These are phyloP conservation scores for Penicillium lividum DNA, from an alignment of 495 filamentous ascomycete genomes.

Conservation along the genomic window DNA sequence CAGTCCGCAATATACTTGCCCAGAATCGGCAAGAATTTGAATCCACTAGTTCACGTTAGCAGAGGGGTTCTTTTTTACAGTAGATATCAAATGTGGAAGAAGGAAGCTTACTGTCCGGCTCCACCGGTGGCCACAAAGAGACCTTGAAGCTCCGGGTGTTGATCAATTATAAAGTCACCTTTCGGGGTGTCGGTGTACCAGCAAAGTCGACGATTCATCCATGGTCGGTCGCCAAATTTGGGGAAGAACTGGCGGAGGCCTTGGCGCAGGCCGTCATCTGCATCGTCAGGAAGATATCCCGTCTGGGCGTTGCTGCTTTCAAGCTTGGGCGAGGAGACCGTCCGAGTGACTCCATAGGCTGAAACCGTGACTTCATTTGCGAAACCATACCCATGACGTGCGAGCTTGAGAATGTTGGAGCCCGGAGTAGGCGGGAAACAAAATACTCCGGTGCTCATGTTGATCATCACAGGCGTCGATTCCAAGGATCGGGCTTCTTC, in stretches of 20 bases:
- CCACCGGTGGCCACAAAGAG: conserved; percentile 78
- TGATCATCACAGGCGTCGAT: conserved; percentile 67
- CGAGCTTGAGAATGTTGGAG: conserved; percentile 65
- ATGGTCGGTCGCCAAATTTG: conserved; percentile 57
- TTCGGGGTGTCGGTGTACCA: conserved; percentile 64
- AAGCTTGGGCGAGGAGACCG: conserved; percentile 31
- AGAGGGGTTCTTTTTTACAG: neutral
- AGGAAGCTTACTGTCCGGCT: conserved; percentile 59
- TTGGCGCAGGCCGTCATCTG: conserved; percentile 54
- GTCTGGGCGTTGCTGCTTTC: conserved; percentile 33
- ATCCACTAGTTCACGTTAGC: conserved; percentile 46
- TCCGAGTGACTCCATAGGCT: conserved; percentile 13
- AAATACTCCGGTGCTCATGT: conserved; percentile 72
- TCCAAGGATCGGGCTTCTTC: conserved; percentile 59
- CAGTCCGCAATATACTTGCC: conserved; percentile 69
- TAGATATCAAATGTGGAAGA: neutral
- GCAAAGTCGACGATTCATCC: conserved; percentile 43
- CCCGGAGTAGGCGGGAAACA: conserved; percentile 63
- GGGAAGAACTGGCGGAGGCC: conserved; percentile 62
- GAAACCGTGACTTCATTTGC: conserved; percentile 37
- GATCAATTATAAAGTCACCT: conserved; percentile 72
- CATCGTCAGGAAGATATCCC: conserved; percentile 55
- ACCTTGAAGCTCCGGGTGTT: conserved; percentile 60
- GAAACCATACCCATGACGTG: conserved; percentile 77
- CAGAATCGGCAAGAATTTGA: conserved; percentile 79